These are phyloP conservation scores for Thelephora aurantiotincta DNA, from an alignment of 768 basidiomycete genomes.

Conservation along the genomic window DNA sequence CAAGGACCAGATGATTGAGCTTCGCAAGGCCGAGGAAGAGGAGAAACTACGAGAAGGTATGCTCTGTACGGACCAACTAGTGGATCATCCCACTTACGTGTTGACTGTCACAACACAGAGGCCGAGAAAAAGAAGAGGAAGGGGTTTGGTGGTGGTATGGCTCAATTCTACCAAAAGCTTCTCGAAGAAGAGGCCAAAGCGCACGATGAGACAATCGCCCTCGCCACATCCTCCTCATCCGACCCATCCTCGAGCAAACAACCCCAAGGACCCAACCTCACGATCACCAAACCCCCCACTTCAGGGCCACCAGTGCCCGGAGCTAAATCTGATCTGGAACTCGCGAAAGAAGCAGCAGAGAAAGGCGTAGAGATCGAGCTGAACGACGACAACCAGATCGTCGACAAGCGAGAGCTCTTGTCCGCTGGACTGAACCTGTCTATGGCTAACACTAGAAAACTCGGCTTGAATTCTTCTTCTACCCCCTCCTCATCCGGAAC, in stretches of 20 bases:
- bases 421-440: conserved; percentile 88
- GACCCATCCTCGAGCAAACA: conserved; percentile 49
- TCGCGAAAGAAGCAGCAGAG: conserved; percentile 52
- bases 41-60: conserved; percentile 79
- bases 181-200: conserved; percentile 67
- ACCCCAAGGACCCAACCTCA: conserved; percentile 50
- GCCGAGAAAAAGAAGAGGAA: conserved; percentile 47
- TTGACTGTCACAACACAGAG: conserved; percentile 16
- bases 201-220: conserved; percentile 81
- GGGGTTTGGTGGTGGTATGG: conserved; percentile 54
- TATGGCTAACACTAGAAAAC: conserved; percentile 61
- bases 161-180: conserved; percentile 70
- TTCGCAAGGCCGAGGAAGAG: conserved; percentile 84
- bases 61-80: conserved; percentile 11
- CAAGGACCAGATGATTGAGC: conserved; percentile 90
- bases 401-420: conserved; percentile 88
- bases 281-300: conserved; percentile 61
- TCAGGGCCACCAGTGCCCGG: conserved; percentile 22
- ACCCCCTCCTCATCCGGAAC: conserved; percentile 5
- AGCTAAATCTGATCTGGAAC: conserved; percentile 50
- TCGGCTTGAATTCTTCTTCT: conserved; percentile 30
- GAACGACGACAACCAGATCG: conserved; percentile 95
- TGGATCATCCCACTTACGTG: not conserved
- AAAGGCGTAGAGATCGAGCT: conserved; percentile 82
- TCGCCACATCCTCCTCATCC: conserved; percentile 33